phyloP scores from a whole-genome alignment of 2,329 filamentous ascomycete genomes.

The Lasiodiplodia citricola region DNA sequence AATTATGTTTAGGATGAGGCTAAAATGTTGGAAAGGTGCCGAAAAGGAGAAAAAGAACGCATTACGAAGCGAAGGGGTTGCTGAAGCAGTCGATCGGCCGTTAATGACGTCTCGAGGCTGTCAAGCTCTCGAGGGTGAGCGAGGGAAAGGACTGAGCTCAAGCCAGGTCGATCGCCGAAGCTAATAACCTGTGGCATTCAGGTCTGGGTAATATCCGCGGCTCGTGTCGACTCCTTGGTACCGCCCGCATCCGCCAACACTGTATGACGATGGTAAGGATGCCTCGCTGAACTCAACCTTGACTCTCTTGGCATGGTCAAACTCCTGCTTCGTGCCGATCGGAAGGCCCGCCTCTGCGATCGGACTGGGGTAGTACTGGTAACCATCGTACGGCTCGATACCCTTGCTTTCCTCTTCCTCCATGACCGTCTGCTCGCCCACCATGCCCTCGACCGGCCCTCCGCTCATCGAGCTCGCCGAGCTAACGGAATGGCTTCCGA shows the following conservation, averaged over 20 bases:
- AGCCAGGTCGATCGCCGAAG: slow-evolving; percentile 4
- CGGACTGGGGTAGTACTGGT: slow-evolving; percentile 53
- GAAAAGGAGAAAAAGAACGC: slow-evolving; percentile 7
- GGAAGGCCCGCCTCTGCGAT: slow-evolving; percentile 48
- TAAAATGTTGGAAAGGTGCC: slow-evolving; percentile 14
- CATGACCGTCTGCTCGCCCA: slow-evolving; percentile 48
- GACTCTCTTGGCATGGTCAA: slow-evolving; percentile 45
- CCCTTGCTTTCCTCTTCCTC: slow-evolving; percentile 45
- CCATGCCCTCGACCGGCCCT: slow-evolving; percentile 47
- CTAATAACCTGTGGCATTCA: slow-evolving; percentile 47
- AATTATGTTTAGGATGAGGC: slow-evolving; percentile 24
- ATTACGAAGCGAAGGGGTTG: slow-evolving; percentile 10
- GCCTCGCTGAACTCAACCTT: slow-evolving; percentile 50
- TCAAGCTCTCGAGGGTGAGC: neutral
- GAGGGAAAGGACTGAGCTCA: slow-evolving; percentile 6
- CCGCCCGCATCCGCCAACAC: slow-evolving; percentile 47
- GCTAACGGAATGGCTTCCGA: slow-evolving; percentile 51
- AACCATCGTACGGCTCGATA: slow-evolving; percentile 50
- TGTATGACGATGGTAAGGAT: slow-evolving; percentile 40
- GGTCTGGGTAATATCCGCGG: slow-evolving; percentile 53
- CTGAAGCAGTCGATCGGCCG: slow-evolving; percentile 1
- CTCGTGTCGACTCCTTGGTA: slow-evolving; percentile 55
- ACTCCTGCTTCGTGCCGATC: slow-evolving; percentile 40
- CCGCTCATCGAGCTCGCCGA: slow-evolving; percentile 50
- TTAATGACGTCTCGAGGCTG: neutral